Percentiles rank a stretch among this genome's conserved stretches.
Conservation (phyloP, 2,329 filamentous ascomycete genomes). For the Verticillium nonalfalfae region DNA sequence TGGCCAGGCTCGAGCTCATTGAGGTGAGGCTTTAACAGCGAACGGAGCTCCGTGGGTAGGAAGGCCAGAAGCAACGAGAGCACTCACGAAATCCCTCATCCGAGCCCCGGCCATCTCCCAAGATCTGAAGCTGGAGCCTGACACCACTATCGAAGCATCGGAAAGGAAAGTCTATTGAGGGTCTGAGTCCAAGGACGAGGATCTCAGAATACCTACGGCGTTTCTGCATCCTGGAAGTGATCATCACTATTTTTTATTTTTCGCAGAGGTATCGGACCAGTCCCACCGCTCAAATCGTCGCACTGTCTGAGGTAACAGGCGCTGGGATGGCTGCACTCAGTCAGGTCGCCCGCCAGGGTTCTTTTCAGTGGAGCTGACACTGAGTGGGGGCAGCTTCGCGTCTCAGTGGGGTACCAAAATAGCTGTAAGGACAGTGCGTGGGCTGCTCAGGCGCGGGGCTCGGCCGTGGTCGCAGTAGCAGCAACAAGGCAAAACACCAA, state of each 20-base stretch:
- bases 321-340: neutral
- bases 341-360: neutral
- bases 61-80: neutral
- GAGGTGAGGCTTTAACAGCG: neutral
- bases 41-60: neutral
- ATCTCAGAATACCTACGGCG: neutral
- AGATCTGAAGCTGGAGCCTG: neutral
- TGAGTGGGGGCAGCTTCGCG: neutral
- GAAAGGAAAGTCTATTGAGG: neutral
- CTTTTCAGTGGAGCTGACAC: neutral
- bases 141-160: neutral
- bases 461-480: neutral
- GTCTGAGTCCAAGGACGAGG: neutral
- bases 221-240: neutral
- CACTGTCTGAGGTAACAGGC: neutral
- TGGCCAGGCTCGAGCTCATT: neutral
- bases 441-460: neutral
- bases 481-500: slow-evolving; percentile 1
- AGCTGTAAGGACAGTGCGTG: neutral
- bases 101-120: neutral
- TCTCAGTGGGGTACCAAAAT: neutral
- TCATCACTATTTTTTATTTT: neutral
- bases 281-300: neutral
- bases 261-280: neutral
- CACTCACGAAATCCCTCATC: neutral